phyloP scores from a whole-genome alignment of 306 rosid genomes.

The Castanea crenata region DNA sequence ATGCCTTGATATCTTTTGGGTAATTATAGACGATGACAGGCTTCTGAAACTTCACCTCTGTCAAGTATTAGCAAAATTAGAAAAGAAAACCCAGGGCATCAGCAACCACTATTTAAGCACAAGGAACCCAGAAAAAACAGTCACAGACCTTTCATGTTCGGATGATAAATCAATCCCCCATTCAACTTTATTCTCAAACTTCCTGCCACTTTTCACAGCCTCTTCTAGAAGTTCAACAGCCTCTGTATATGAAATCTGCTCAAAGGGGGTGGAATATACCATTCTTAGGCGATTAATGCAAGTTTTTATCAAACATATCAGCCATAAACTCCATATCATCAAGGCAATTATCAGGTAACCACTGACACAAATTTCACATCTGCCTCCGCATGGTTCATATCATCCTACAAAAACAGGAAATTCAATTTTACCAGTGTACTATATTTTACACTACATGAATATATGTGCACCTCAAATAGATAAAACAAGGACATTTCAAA shows the following conservation, averaged over 20 bases:
- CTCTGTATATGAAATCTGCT: slow-evolving; percentile 70
- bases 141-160: slow-evolving; percentile 80
- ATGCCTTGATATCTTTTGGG: slow-evolving; percentile 91
- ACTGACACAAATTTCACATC: slow-evolving; percentile 86
- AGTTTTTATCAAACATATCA: slow-evolving; percentile 66
- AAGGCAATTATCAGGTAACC: slow-evolving; percentile 79
- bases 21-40: slow-evolving; percentile 91
- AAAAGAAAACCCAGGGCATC: slow-evolving; percentile 18
- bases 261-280: slow-evolving; percentile 81
- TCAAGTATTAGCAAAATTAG: slow-evolving; percentile 61
- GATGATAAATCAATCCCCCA: slow-evolving; percentile 97
- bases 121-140: slow-evolving; percentile 2
- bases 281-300: slow-evolving; percentile 76
- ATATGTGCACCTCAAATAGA: slow-evolving; percentile 7
- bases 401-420: slow-evolving; percentile 48
- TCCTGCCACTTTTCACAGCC: slow-evolving; percentile 72
- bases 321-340: slow-evolving; percentile 97
- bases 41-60: slow-evolving; percentile 80
- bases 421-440: slow-evolving; percentile 2
- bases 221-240: slow-evolving; percentile 79
- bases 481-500: neutral
- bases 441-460: neutral
- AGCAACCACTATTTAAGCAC: slow-evolving; percentile 14
- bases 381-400: slow-evolving; percentile 95
- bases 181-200: slow-evolving; percentile 88